Conservation (phyloP, 202 grass and related monocot species). For the Carex arenaria region DNA sequence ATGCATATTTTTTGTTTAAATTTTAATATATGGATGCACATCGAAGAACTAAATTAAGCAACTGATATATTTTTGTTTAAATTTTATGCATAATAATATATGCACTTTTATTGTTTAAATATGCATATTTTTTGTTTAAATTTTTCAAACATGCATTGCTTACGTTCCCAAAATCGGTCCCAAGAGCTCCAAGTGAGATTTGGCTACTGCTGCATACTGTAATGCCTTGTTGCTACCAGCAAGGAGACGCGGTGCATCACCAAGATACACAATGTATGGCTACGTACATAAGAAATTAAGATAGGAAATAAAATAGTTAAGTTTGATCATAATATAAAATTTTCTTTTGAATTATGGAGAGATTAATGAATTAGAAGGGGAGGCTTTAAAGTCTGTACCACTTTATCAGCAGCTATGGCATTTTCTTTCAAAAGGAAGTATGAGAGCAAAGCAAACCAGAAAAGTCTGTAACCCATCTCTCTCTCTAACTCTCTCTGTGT, state of each 20-base stretch:
- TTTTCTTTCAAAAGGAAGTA: conserved; percentile 20
- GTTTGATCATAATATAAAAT: background rate
- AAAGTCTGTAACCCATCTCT: background rate
- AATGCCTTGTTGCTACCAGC: conserved; percentile 12
- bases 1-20: background rate
- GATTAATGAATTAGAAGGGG: background rate
- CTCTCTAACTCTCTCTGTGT: background rate
- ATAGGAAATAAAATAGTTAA: background rate
- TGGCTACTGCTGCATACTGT: conserved; percentile 8
- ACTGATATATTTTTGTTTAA: no score
- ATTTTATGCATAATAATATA: no score
- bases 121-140: no score
- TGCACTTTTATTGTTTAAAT: no score
- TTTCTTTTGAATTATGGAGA: background rate
- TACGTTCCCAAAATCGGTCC: conserved; percentile 51
- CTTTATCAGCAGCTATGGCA: conserved; percentile 1
- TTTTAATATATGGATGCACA: background rate
- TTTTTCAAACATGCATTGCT: background rate
- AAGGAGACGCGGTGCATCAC: conserved; percentile 28
- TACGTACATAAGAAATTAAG: background rate
- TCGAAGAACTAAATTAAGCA: no score
- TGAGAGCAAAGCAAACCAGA: conserved; percentile 19
- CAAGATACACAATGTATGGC: conserved; percentile 84
- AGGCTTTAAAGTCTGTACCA: background rate
- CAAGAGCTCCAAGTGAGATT: conserved; percentile 65